Percentiles rank a stretch among this genome's conserved stretches.
These are phyloP conservation scores for Asterochloris erici DNA, from an alignment of 139 green algal species.

Conservation along the genomic window DNA sequence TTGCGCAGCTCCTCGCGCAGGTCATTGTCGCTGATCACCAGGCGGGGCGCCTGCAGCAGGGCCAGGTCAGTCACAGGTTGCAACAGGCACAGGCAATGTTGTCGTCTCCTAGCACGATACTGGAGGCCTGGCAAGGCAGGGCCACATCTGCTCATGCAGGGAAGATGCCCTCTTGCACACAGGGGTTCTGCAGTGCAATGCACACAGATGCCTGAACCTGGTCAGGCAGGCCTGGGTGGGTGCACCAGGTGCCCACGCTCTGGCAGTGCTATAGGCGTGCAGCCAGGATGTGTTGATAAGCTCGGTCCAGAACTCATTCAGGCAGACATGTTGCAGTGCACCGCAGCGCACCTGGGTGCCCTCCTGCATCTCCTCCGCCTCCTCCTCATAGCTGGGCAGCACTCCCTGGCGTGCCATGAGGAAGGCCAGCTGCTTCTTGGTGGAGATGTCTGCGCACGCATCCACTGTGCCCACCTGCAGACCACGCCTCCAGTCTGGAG, in stretches of 20 bases:
- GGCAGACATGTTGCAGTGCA: neutral
- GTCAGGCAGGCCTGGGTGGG: too few species aligned
- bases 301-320: neutral
- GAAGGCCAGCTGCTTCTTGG: conserved; percentile 92
- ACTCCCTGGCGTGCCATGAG: conserved; percentile 79
- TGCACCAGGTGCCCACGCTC: too few species aligned
- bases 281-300: neutral
- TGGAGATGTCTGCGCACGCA: conserved; percentile 53
- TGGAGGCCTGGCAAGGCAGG: too few species aligned
- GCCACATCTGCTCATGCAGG: too few species aligned
- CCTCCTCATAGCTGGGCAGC: conserved; percentile 77
- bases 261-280: too few species aligned
- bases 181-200: too few species aligned
- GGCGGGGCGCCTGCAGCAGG: neutral
- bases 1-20: conserved; percentile 15
- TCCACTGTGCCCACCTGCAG: conserved; percentile 31
- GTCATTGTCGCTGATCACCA: conserved; percentile 14
- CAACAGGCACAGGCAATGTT: too few species aligned
- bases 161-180: too few species aligned
- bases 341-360: conserved; percentile 22
- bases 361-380: conserved; percentile 68
- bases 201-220: too few species aligned
- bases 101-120: too few species aligned
- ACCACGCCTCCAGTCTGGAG: conserved; percentile 14
- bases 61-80: too few species aligned